Base-by-base conservation (phyloP, 306 rosid genomes). In the Lathyrus oleraceus region DNA sequence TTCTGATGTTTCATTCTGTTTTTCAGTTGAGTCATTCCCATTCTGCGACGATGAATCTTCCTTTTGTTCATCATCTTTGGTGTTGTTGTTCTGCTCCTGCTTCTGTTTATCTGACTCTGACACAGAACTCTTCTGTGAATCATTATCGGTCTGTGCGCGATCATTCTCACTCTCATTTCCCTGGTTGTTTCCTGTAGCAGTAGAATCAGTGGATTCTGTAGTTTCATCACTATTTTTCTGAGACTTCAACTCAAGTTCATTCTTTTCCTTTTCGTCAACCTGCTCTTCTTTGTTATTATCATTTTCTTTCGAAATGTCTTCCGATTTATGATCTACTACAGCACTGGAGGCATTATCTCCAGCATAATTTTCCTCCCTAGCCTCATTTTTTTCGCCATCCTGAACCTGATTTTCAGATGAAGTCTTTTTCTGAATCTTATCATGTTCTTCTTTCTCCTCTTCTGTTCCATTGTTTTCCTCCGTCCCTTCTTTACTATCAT, bases 301-400 rank as follows among this genome's bases (percentile, higher is more conserved):
- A 72, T 71, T 84, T 66, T 79, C 84, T 45, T 74, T 67, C 5
- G 72, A 47, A 43, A 23, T 15, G 30, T 78, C 83, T 78, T 81
- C 85, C 7, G 79, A 72, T 61, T 78, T 84, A 23, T 85, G 77
- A 25, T 63, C 88, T 13, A 58, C 89, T 14, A 93, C 93, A 49
- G 87, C 94, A 78, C 92, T 90, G 32, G 97, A 82, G 64, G 97
- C 96, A 68, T 88, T 85, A 71, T 94, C 97, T 49, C 82, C 96
- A 39, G 87, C 75, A 85, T 90, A 88, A 27, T 85, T 53, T 65
- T 86, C 87, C 84, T 88, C 96, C 78, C 95, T 84, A 12, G 84
- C 85, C 52, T 81, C 89, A 17, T 64, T 84, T 57, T 30, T 75
- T 25, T 73, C 87, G 40, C 87, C 91, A 71, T 86, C 91, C 71